Conservation (phyloP, 1,139 yeast species). For the Geotrichum candidum region DNA sequence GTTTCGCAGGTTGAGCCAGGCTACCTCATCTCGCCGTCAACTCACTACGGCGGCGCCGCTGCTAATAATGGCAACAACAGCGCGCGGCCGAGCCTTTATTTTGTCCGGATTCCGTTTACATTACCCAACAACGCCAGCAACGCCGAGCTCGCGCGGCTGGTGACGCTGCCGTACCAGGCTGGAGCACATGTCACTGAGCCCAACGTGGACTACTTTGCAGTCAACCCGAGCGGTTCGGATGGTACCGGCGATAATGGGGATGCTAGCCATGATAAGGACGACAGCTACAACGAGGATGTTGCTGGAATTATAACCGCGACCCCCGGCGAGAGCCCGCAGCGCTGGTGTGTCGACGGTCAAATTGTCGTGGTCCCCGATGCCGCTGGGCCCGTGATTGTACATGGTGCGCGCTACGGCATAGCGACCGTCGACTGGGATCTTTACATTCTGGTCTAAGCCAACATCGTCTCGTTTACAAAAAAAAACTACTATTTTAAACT, state of each 20-base stretch:
- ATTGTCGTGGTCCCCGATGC: constrained; percentile 24
- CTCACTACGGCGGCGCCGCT: constrained; percentile 42
- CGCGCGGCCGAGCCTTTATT: constrained; percentile 38
- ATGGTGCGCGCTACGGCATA: not conserved
- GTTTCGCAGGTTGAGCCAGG: constrained; percentile 59
- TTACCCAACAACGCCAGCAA: constrained; percentile 19
- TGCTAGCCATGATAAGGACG: constrained; percentile 14
- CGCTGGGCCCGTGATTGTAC: not conserved
- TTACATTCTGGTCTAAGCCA: constrained; percentile 22
- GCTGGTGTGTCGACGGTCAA: constrained; percentile 25
- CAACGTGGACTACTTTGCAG: constrained; percentile 4
- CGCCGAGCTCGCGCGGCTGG: constrained; percentile 46
- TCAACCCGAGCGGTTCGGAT: constrained; percentile 19
- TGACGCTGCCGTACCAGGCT: constrained; percentile 53
- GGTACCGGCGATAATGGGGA: constrained; percentile 17
- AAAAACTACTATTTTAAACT: no score
- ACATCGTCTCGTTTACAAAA: no score
- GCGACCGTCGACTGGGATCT: constrained; percentile 31
- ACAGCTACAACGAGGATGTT: constrained; percentile 21
- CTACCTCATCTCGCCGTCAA: constrained; percentile 68
- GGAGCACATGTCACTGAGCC: constrained; percentile 49
- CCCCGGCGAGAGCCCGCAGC: not conserved
- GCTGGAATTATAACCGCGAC: constrained; percentile 1
- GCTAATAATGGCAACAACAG: constrained; percentile 20
- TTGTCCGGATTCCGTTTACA: constrained; percentile 36